Base-by-base conservation (phyloP, 805 yeast genomes). In the Kodamaea kaohsiungensis region DNA sequence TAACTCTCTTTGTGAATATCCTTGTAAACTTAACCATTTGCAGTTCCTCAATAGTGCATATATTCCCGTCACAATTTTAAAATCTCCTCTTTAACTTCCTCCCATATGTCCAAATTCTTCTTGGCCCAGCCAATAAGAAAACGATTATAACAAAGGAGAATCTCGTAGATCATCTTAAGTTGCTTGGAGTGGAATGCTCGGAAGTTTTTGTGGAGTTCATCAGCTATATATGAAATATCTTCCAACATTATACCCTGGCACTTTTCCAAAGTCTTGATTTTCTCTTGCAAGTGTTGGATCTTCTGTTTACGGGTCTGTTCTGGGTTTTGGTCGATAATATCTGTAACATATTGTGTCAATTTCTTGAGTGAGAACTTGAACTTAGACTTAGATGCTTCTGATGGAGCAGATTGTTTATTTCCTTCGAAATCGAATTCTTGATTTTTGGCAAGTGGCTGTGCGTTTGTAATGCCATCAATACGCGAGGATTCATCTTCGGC, bases 81-180 rank as follows among this genome's bases (percentile, higher is more conserved):
- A 13, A 76, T 60, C 49, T 75, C 80, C 16, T 73, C 77, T 53
- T 64, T 77, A n/a, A 86, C 82, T 55, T 83, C 88, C 55, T 82
- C 83, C 89, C 90, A 86, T 38, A 81, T 76, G 59, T 85, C 88
- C 43, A 84, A 68, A 63, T 86, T 86, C 70, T 84, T 83, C 61
- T 76, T 77, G 4, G 89, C 88, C 91, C 91, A 86, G 53, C 80
- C 82, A 30, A 83, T 69, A 37, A 86, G 78, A 52, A 83, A 80
- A 37, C 80, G 69, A 51, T 85, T 78, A 62, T 84, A 86, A 15
- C 83, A 79, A 43, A 69, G 53, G 53, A 86, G 72, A 58, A 85
- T 83, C 48, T 73, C 73, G 56, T 77, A 76, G 49, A 86, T 75
- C 46, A 82, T 81, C 42, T 76, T 77, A 53, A 82, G 76, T 57